phyloP scores from a whole-genome alignment of 2,329 filamentous ascomycete genomes.

The Colletotrichum lupini region DNA sequence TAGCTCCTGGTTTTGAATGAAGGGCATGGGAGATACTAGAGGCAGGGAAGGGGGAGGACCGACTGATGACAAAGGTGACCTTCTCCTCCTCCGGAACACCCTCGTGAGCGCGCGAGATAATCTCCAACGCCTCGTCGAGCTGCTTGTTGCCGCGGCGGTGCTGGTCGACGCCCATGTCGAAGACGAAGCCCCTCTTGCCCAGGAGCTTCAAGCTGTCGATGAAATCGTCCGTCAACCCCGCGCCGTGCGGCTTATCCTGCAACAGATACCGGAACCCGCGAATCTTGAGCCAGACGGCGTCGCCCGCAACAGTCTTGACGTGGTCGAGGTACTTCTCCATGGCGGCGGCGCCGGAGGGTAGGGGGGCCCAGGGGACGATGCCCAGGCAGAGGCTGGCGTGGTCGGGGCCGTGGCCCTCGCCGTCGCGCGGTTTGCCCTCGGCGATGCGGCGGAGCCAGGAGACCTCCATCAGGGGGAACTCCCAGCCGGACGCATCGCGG shows the following conservation, averaged over 20 bases:
- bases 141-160: slow-evolving; percentile 80
- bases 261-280: slow-evolving; percentile 86
- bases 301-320: slow-evolving; percentile 71
- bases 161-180: slow-evolving; percentile 88
- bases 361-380: slow-evolving; percentile 87
- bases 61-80: slow-evolving; percentile 77
- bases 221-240: slow-evolving; percentile 72
- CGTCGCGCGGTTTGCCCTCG: slow-evolving; percentile 64
- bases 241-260: slow-evolving; percentile 78
- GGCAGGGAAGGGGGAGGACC: slow-evolving; percentile 42
- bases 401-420: slow-evolving; percentile 66
- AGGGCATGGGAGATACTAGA: no score
- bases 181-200: slow-evolving; percentile 72
- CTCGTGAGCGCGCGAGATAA: slow-evolving; percentile 75
- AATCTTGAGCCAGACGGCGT: slow-evolving; percentile 71
- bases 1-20: not conserved
- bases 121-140: slow-evolving; percentile 76
- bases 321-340: slow-evolving; percentile 73
- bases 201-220: slow-evolving; percentile 74
- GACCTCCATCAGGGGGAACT: slow-evolving; percentile 77
- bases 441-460: slow-evolving; percentile 75
- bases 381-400: slow-evolving; percentile 71
- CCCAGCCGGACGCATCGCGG: slow-evolving; percentile 68
- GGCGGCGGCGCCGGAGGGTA: slow-evolving; percentile 70
- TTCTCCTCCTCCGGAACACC: slow-evolving; percentile 68